Evolutionary conservation across 768 basidiomycete species (phyloP), one percentile per base, ranked within the genome.

Genomic region (Mycena epipterygia): DNA sequence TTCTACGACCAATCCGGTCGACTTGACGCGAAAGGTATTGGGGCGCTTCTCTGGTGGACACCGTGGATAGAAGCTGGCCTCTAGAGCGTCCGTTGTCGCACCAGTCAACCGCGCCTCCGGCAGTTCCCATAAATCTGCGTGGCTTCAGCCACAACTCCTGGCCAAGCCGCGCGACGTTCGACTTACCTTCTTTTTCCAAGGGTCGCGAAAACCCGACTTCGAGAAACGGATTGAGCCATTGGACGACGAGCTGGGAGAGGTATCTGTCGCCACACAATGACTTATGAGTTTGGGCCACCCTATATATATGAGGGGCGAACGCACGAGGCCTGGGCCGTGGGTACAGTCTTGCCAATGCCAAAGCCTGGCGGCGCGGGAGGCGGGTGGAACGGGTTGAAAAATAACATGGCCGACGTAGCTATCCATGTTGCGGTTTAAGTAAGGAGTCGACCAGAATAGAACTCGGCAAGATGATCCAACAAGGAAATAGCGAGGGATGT

Each of bases 201-300:
- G 89, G 89, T 57, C 90, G 81, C 14, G 88, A 86, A 74, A 86
- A 91, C 2, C 90, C 90, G 17, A 90, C 89, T 33, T 81, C 79
- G 6, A 91, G 81, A 68, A 91, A 85, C 1, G 89, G 83, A 30
- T 79, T 80, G 11, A 91, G 75, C 89, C 90, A 90, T n/a, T 83
- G 79, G 35, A 89, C 86, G 35, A 87, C 69, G 1, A 89, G 76
- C 37, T 81, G 81, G 11, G 88, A 89, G 25, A 87, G 73, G 75
- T 75, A 81, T 64, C 88, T 89, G 72, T 32, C 9, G 51, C 4
- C 3, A 27, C 4, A 37, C 2, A 21, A 56, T 56, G 13, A 56
- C 3, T 51, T 12, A 27, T 23, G 9, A 6, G 42, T 17, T 6
- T 6, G 6, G 49, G 32, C n/a, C n/a, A n/a, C n/a, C n/a, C n/a